Conservation (phyloP, 768 basidiomycete species). For the Lactifluus rugatus region DNA sequence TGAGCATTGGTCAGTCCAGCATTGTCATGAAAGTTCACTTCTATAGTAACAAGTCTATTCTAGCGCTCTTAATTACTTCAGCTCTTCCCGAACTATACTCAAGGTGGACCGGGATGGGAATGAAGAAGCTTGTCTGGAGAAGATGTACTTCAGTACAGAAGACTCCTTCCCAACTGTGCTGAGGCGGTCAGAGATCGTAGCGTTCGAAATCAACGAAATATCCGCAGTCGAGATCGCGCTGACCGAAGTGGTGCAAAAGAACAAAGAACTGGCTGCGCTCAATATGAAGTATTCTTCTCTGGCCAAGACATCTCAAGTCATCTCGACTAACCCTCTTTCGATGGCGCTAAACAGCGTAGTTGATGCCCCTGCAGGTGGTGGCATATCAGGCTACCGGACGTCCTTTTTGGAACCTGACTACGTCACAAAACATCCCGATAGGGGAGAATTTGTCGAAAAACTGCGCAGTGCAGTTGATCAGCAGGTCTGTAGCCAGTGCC, state of each 20-base stretch:
- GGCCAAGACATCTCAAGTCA: constrained; percentile 61
- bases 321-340: constrained; percentile 71
- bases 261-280: constrained; percentile 62
- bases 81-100: constrained; percentile 57
- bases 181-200: constrained; percentile 77
- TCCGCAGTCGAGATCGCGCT: constrained; percentile 82
- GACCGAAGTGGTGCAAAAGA: constrained; percentile 70
- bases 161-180: constrained; percentile 88
- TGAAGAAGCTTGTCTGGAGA: constrained; percentile 81
- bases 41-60: constrained; percentile 1
- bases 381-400: constrained; percentile 67
- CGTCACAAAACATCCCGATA: constrained; percentile 54
- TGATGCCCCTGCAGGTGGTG: constrained; percentile 71
- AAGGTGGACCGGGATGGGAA: constrained; percentile 53
- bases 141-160: constrained; percentile 79
- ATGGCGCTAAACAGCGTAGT: constrained; percentile 84
- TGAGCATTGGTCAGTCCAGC: constrained; percentile 56
- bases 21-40: not conserved
- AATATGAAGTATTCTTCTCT: constrained; percentile 67
- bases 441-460: constrained; percentile 61
- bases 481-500: constrained; percentile 42
- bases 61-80: constrained; percentile 80
- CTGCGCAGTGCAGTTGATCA: constrained; percentile 70
- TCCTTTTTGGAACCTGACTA: constrained; percentile 70
- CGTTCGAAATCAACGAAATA: constrained; percentile 59